phyloP scores from a whole-genome alignment of 306 rosid species.

The Dalbergia cultrata region DNA sequence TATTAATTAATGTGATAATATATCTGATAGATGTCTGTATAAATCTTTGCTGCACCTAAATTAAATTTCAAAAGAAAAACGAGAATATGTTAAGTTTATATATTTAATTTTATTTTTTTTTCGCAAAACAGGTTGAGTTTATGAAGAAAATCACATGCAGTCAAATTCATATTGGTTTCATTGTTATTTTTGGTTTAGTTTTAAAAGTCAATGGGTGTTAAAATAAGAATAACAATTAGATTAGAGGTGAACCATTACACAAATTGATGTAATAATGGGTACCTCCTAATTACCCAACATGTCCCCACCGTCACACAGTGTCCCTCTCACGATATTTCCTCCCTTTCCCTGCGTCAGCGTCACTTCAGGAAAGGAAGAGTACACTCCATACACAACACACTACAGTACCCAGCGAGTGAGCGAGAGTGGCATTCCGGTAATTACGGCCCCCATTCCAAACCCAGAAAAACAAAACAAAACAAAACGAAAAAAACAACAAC shows the following conservation, averaged over 20 bases:
- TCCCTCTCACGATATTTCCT: not conserved
- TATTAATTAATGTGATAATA: no score
- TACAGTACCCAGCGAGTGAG: not conserved
- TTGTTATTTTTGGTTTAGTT: no score
- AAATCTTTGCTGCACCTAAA: no score
- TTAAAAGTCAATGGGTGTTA: no score
- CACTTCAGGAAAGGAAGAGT: no score
- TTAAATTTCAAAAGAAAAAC: no score
- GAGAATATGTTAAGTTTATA: no score
- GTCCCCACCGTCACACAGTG: conserved; percentile 1
- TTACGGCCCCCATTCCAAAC: conserved; percentile 22
- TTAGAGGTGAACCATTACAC: not conserved
- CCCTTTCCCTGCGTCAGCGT: not conserved
- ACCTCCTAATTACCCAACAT: not conserved
- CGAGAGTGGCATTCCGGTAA: conserved; percentile 40
- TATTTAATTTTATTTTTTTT: no score
- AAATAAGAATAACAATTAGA: not conserved
- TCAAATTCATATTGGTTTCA: not conserved
- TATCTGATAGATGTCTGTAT: no score
- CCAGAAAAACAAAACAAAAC: conserved; percentile 35
- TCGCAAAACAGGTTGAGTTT: not conserved
- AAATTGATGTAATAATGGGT: not conserved
- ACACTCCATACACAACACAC: not conserved
- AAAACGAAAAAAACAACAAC: conserved; percentile 2
- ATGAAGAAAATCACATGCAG: not conserved